Percentiles rank a stretch among this genome's conserved stretches.
Evolutionary conservation across 352 stramenopile genomes (phyloP).

Genomic region (Peronospora farinosa): DNA sequence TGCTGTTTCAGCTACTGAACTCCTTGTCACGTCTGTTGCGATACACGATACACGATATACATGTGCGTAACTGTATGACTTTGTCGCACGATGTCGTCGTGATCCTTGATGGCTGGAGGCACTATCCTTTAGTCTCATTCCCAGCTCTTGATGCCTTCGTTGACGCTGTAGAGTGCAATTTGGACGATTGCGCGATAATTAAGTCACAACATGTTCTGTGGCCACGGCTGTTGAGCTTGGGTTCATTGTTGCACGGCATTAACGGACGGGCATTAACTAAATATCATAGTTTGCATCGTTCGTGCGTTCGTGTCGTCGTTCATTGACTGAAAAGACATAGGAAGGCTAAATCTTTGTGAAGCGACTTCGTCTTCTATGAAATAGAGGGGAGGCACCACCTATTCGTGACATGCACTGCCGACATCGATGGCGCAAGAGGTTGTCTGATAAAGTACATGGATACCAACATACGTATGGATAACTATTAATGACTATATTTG

Average conservation of each 20-base stretch:
- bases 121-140: not conserved
- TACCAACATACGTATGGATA: too few relatives aligned
- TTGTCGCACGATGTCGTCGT: too few relatives aligned
- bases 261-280: slow-evolving; percentile 15
- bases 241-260: slow-evolving; percentile 8
- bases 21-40: not conserved
- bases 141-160: slow-evolving; percentile 9
- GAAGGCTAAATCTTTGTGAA: not conserved
- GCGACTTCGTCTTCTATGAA: too few relatives aligned
- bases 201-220: slow-evolving; percentile 1
- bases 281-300: slow-evolving; percentile 8
- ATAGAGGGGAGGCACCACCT: not conserved
- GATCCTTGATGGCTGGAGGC: too few relatives aligned
- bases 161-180: slow-evolving; percentile 1
- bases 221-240: not conserved
- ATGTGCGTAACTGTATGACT: too few relatives aligned
- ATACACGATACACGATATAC: not conserved
- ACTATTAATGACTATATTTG: not conserved
- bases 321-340: slow-evolving; percentile 18
- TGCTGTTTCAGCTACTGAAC: not conserved
- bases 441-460: too few relatives aligned
- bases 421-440: not conserved
- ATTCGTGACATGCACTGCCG: not conserved
- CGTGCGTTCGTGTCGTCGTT: not conserved
- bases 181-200: slow-evolving; percentile 8